Evolutionary conservation across 202 grass and related monocot genomes (phyloP).

Genomic region (Cymbopogon flexuosus): DNA sequence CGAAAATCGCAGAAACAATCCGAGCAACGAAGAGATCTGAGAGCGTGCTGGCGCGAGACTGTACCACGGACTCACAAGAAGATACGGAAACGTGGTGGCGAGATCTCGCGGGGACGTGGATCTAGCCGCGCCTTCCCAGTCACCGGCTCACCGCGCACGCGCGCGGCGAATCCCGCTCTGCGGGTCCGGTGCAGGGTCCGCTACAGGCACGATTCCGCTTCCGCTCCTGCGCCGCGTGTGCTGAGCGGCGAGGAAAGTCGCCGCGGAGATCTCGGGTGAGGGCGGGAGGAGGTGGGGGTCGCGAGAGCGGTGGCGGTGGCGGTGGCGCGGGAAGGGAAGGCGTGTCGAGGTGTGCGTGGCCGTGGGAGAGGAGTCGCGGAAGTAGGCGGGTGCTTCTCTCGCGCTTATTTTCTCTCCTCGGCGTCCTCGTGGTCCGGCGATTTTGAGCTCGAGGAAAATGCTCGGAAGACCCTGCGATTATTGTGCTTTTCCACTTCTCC

Average conservation of each 20-base stretch:
- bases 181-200: not conserved
- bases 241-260: not conserved
- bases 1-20: not conserved
- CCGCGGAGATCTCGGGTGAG: conserved; percentile 20
- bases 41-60: not conserved
- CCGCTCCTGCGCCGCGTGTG: not conserved
- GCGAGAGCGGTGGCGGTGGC: conserved; percentile 37
- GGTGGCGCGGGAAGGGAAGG: conserved; percentile 1
- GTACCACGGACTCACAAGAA: conserved; percentile 19
- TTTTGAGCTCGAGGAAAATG: not conserved
- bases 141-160: conserved; percentile 3
- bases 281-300: not conserved
- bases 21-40: not conserved
- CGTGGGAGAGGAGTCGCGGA: not conserved
- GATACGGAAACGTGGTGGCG: not conserved
- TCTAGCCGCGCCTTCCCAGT: conserved; percentile 24
- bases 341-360: not conserved
- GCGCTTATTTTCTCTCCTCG: not conserved
- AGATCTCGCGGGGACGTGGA: conserved; percentile 6
- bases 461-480: not conserved
- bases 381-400: conserved; percentile 23
- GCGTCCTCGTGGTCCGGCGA: not conserved
- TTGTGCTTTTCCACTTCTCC: not conserved
- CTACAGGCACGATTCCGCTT: not conserved
- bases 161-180: conserved; percentile 12